These are phyloP conservation scores for Picea sitchensis DNA, from an alignment of 75 land plant species.

Conservation along the genomic window DNA sequence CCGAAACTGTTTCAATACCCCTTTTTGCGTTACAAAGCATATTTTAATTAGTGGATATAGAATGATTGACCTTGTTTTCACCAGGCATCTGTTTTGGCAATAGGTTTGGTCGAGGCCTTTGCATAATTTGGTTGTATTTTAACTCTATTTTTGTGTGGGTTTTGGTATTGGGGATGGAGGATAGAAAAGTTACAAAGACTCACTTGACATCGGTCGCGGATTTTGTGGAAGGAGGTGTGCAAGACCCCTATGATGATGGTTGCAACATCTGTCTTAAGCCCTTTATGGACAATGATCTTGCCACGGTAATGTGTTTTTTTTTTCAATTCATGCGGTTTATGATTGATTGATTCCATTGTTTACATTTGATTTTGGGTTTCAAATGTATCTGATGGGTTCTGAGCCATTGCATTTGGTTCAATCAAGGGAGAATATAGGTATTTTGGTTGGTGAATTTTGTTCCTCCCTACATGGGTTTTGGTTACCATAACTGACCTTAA, in stretches of 20 bases:
- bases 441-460: background rate
- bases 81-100: too few relatives aligned
- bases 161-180: background rate
- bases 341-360: background rate
- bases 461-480: background rate
- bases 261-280: constrained; percentile 92
- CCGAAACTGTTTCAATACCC: too few relatives aligned
- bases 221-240: constrained; percentile 93
- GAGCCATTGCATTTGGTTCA: background rate
- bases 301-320: constrained; percentile 18
- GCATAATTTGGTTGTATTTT: background rate
- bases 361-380: background rate
- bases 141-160: background rate
- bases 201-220: constrained; percentile 74
- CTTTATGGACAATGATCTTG: constrained; percentile 40
- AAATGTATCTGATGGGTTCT: background rate
- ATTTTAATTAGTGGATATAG: too few relatives aligned
- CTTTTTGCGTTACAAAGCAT: too few relatives aligned
- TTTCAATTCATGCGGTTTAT: background rate
- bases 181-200: background rate
- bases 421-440: background rate
- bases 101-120: background rate
- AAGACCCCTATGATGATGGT: constrained; percentile 89
- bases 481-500: too few relatives aligned
- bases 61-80: too few relatives aligned